These are phyloP conservation scores for Penicillium sp. DNA, from an alignment of 2,329 filamentous ascomycete genomes.

Conservation along the genomic window DNA sequence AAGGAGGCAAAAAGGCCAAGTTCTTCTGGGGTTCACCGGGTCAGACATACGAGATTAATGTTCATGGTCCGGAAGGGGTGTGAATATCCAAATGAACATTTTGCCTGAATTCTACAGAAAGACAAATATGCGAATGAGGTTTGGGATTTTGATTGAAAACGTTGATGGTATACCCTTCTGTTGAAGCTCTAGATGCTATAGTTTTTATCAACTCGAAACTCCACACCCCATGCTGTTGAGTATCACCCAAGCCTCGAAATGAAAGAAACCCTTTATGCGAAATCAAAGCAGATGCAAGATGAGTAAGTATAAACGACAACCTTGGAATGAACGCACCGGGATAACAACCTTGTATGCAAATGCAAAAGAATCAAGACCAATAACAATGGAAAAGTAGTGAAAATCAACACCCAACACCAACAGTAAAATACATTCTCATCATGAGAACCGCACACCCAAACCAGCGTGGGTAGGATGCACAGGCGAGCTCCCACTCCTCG, in stretches of 20 bases:
- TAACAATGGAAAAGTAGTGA: neutral
- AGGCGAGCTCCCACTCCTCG: constrained; percentile 36
- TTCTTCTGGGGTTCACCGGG: neutral
- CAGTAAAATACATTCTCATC: neutral
- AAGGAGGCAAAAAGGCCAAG: neutral
- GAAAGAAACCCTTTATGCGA: neutral
- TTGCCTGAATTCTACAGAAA: too few species aligned
- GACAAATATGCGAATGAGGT: too few species aligned
- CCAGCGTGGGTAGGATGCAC: constrained; percentile 23
- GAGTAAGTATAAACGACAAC: neutral
- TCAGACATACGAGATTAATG: neutral
- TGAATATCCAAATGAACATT: neutral
- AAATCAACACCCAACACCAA: neutral
- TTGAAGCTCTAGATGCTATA: neutral
- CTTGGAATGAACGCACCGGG: neutral
- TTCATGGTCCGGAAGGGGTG: neutral
- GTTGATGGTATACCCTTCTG: neutral
- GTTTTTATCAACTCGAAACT: neutral
- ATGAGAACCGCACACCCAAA: constrained; percentile 18
- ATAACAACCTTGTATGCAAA: neutral
- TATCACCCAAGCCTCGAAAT: neutral
- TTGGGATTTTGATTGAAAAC: neutral
- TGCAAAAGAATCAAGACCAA: neutral
- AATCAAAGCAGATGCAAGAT: neutral
- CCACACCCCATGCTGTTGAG: neutral